Evolutionary conservation across 2,329 filamentous ascomycete genomes (phyloP).

Genomic region (Massarina eburnea): DNA sequence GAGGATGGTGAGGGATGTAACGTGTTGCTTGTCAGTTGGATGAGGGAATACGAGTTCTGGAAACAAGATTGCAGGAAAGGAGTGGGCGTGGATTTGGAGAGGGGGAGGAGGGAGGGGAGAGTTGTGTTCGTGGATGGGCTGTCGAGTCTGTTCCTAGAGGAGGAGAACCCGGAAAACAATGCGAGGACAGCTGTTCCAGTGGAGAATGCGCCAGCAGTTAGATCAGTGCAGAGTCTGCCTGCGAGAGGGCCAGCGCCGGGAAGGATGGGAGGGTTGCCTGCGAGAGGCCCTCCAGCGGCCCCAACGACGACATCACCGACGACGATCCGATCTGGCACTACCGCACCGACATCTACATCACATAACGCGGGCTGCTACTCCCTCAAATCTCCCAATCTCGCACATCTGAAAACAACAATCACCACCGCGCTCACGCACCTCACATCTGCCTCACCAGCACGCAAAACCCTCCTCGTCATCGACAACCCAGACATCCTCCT

Average conservation of each 20-base stretch:
- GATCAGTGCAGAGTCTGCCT: conserved; percentile 2
- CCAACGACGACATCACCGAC: conserved; percentile 1
- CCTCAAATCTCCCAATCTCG: conserved; percentile 30
- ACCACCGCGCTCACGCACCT: conserved; percentile 23
- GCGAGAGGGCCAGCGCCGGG: conserved; percentile 4
- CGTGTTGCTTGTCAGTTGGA: conserved; percentile 79
- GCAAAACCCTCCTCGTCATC: conserved; percentile 46
- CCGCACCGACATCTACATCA: not conserved
- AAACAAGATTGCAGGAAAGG: conserved; percentile 67
- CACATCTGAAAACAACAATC: conserved; percentile 28
- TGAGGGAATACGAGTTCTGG: conserved; percentile 80
- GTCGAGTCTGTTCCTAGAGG: conserved; percentile 56
- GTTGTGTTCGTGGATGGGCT: conserved; percentile 79
- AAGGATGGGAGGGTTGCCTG: conserved; percentile 20
- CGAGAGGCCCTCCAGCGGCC: conserved; percentile 17
- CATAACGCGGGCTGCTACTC: conserved; percentile 14
- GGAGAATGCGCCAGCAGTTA: not conserved
- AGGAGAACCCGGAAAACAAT: conserved; percentile 2
- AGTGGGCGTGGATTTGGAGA: conserved; percentile 71
- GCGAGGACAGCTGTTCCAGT: not conserved
- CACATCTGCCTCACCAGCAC: conserved; percentile 5
- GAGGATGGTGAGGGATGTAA: conserved; percentile 23
- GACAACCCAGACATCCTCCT: conserved; percentile 49
- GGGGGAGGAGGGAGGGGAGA: conserved; percentile 57
- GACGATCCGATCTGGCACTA: not conserved